Evolutionary conservation across 2,329 filamentous ascomycete genomes (phyloP).

Genomic region (Xylaria multiplex): DNA sequence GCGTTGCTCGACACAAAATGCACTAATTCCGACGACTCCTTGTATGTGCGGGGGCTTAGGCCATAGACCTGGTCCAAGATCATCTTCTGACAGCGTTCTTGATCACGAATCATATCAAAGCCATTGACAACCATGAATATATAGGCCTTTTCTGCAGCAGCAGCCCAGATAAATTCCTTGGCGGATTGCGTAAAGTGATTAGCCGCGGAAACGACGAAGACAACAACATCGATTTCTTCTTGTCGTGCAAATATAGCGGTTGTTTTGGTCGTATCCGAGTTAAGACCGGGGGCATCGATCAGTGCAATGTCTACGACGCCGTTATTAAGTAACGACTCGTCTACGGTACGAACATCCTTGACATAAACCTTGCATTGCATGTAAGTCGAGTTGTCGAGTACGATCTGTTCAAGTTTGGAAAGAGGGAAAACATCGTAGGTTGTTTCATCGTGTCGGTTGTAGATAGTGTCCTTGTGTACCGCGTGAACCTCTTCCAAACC

Average conservation of each 20-base stretch:
- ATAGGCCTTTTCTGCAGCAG: constrained; percentile 95
- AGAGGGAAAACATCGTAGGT: constrained; percentile 90
- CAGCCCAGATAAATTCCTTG: constrained; percentile 97
- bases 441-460: constrained; percentile 90
- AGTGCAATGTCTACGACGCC: constrained; percentile 97
- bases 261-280: constrained; percentile 95
- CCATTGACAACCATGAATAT: constrained; percentile 99
- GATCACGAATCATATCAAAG: constrained; percentile 92
- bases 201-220: constrained; percentile 96
- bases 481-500: constrained; percentile 96
- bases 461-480: constrained; percentile 81
- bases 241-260: constrained; percentile 97
- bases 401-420: constrained; percentile 84
- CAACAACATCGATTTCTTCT: constrained; percentile 98
- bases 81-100: constrained; percentile 89
- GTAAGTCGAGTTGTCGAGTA: constrained; percentile 87
- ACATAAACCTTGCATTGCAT: constrained; percentile 98
- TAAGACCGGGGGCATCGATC: constrained; percentile 95
- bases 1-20: constrained; percentile 99
- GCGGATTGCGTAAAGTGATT: constrained; percentile 98
- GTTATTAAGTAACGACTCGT: constrained; percentile 95
- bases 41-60: constrained; percentile 91
- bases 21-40: constrained; percentile 90
- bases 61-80: constrained; percentile 88
- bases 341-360: constrained; percentile 85